These are phyloP conservation scores for Phytophthora vignae DNA, from an alignment of 352 stramenopile species.

Conservation along the genomic window DNA sequence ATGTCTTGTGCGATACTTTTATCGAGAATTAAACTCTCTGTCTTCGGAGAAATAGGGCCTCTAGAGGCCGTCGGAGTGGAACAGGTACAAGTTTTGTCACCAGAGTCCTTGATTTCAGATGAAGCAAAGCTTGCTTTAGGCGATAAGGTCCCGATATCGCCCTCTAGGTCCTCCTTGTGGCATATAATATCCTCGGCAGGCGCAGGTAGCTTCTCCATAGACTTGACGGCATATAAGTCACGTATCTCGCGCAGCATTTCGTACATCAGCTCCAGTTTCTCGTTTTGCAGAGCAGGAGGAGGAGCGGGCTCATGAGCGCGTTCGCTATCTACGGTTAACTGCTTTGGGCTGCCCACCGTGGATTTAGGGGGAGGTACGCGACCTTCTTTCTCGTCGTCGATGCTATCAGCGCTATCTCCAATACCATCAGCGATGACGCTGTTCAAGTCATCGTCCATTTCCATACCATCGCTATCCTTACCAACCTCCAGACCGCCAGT, in stretches of 20 bases:
- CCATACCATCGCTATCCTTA: not conserved
- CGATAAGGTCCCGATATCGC: not conserved
- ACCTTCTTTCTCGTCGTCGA: not conserved
- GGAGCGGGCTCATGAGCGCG: not conserved
- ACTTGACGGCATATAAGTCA: not conserved
- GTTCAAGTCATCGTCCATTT: not conserved
- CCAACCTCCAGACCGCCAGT: not conserved
- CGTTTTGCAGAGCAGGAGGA: constrained; percentile 1
- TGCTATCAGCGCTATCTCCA: not conserved
- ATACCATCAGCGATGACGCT: not conserved
- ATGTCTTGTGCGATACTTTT: not conserved
- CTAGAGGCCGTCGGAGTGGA: constrained; percentile 10
- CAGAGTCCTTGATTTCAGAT: not conserved
- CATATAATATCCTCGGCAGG: not conserved
- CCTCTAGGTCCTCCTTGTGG: too few species aligned
- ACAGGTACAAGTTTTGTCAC: constrained; percentile 1
- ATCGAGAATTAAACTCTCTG: not conserved
- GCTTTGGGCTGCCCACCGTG: not conserved
- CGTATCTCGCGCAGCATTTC: constrained; percentile 38
- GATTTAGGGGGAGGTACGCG: not conserved
- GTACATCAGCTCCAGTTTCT: constrained; percentile 32
- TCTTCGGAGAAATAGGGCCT: not conserved
- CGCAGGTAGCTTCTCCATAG: not conserved
- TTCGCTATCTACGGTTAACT: not conserved
- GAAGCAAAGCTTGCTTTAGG: not conserved